A percentile compares a stretch with the other conserved stretches of the same genome.
Evolutionary conservation across 495 filamentous ascomycete species (phyloP).

Genomic region (Sporormia fimetaria): DNA sequence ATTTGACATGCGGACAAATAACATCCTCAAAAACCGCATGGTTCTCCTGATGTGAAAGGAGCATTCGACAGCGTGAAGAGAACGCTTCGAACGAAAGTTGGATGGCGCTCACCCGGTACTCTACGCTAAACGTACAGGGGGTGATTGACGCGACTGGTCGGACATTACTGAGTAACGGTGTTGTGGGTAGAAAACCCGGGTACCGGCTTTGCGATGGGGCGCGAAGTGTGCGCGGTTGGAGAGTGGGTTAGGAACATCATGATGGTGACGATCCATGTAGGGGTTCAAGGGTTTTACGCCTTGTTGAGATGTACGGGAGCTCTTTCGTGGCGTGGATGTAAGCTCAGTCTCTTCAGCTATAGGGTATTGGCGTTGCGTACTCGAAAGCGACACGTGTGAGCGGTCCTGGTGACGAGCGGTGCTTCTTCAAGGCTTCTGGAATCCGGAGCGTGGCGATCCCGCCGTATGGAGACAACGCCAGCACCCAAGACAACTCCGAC

Average conservation of each 20-base stretch:
- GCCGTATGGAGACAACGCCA: slow-evolving; percentile 13
- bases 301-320: slow-evolving; percentile 28
- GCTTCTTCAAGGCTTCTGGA: slow-evolving; percentile 12
- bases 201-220: slow-evolving; percentile 23
- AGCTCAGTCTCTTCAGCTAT: background rate
- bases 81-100: slow-evolving; percentile 8
- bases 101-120: slow-evolving; percentile 31
- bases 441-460: slow-evolving; percentile 24
- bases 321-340: slow-evolving; percentile 11
- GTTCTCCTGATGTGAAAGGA: slow-evolving; percentile 10
- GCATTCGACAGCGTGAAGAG: slow-evolving; percentile 9
- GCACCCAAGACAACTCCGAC: slow-evolving; percentile 13
- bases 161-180: slow-evolving; percentile 26
- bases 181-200: slow-evolving; percentile 17
- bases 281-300: slow-evolving; percentile 6
- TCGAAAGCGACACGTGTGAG: slow-evolving; percentile 12
- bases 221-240: slow-evolving; percentile 23
- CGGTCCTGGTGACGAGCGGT: background rate
- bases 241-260: slow-evolving; percentile 19
- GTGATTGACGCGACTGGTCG: slow-evolving; percentile 33
- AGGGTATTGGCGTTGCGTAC: slow-evolving; percentile 7
- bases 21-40: slow-evolving; percentile 37
- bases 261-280: slow-evolving; percentile 20
- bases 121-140: slow-evolving; percentile 22
- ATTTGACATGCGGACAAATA: slow-evolving; percentile 30